Conservation (phyloP, 306 rosid genomes). For the Ceratonia siliqua region DNA sequence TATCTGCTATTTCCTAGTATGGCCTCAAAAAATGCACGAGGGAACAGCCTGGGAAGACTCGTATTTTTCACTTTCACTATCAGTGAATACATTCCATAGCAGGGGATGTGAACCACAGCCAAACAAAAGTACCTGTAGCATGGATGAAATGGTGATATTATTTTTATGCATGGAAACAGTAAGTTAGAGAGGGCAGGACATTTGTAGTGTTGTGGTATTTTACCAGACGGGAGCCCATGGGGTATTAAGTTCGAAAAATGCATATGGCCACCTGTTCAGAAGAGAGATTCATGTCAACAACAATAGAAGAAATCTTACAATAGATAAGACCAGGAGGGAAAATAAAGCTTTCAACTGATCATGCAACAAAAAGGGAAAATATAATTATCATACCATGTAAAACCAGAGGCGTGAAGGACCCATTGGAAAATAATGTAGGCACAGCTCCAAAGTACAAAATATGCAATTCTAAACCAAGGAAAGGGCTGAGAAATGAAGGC, state of each 20-base stretch:
- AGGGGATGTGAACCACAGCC: slow-evolving; percentile 74
- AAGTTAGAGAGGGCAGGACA: neutral
- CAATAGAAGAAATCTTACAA: neutral
- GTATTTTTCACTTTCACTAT: slow-evolving; percentile 58
- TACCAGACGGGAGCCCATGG: slow-evolving; percentile 92
- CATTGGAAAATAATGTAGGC: slow-evolving; percentile 69
- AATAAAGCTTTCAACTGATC: slow-evolving; percentile 2
- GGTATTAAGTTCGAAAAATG: slow-evolving; percentile 71
- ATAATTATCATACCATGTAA: slow-evolving; percentile 35
- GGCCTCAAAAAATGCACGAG: slow-evolving; percentile 46
- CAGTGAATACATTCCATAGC: slow-evolving; percentile 66
- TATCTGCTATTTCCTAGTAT: slow-evolving; percentile 22
- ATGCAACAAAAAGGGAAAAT: slow-evolving; percentile 2
- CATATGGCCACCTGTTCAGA: slow-evolving; percentile 71
- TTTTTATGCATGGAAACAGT: neutral
- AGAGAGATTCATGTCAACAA: neutral
- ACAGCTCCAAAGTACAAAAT: slow-evolving; percentile 77
- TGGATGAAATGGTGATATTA: slow-evolving; percentile 6
- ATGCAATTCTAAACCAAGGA: slow-evolving; percentile 74
- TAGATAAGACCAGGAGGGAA: neutral
- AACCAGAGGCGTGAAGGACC: slow-evolving; percentile 60
- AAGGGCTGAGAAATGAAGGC: slow-evolving; percentile 62
- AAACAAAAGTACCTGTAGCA: slow-evolving; percentile 63
- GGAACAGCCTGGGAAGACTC: slow-evolving; percentile 58
- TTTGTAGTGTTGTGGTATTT: neutral